Evolutionary conservation across 2,329 filamentous ascomycete species (phyloP).

Genomic region (Hypoxylon rubiginosum): DNA sequence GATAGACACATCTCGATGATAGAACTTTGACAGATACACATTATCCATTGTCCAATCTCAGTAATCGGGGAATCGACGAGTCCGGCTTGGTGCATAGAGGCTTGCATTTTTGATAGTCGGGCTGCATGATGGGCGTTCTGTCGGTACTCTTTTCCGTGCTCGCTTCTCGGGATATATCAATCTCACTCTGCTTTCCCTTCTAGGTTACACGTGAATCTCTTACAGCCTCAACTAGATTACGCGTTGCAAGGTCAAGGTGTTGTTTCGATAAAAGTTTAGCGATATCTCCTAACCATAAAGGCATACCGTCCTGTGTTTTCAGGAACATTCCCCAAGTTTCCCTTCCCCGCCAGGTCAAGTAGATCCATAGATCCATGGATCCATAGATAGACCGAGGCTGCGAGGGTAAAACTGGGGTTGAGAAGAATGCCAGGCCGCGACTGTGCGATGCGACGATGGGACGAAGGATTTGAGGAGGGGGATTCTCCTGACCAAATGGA

Average conservation of each 20-base stretch:
- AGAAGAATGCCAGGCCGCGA: constrained; percentile 35
- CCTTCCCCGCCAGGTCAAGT: constrained; percentile 19
- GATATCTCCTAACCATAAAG: constrained; percentile 21
- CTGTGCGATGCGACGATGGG: constrained; percentile 14
- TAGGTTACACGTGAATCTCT: constrained; percentile 29
- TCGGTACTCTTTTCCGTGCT: constrained; percentile 8
- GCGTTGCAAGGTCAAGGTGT: constrained; percentile 20
- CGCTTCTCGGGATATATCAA: constrained; percentile 24
- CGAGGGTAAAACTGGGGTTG: constrained; percentile 38
- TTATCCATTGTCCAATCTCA: constrained; percentile 9
- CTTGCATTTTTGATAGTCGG: constrained; percentile 27
- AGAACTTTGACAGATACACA: constrained; percentile 10
- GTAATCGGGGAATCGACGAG: constrained; percentile 12
- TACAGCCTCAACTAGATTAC: constrained; percentile 33
- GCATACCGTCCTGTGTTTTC: constrained; percentile 25
- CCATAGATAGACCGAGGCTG: constrained; percentile 18
- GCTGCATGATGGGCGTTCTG: constrained; percentile 33
- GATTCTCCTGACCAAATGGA: not conserved
- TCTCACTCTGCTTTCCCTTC: constrained; percentile 7
- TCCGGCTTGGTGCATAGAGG: constrained; percentile 26
- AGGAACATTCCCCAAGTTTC: constrained; percentile 29
- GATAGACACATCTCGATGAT: constrained; percentile 24
- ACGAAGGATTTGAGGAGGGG: constrained; percentile 11
- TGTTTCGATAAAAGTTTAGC: constrained; percentile 13
- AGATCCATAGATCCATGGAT: constrained; percentile 33